Base-by-base conservation (phyloP, 176 grass and related monocot genomes). In the Cenchrus purpureus region DNA sequence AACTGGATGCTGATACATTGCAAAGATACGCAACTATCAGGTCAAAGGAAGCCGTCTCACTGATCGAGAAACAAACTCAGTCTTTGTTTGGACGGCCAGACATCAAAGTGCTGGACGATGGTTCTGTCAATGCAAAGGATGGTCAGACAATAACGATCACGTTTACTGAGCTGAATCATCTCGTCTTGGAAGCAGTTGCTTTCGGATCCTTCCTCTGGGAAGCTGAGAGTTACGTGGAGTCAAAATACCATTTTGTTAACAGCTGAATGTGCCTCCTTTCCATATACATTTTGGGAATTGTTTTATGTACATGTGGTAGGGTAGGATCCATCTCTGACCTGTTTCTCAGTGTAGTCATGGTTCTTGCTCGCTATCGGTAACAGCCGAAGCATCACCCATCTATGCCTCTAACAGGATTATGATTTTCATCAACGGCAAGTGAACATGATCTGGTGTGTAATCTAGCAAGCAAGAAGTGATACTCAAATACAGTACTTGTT, bases 21-120 rank as follows among this genome's bases (percentile, higher is more conserved):
- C 97, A 94, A 46, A 87, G 83, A 51, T 99, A 96, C 17, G 97
- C 93, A 31, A 99, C 97, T 11, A 95, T 99, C 69, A 91, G 97
- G 73, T 99, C 97, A 1, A 95, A 94, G 67, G 97, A 96, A 68
- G 79, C 93, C 1, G 88, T 99, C 59, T 90, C 87, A 25, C 66
- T 99, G 73, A 99, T 99, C 16, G 97, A 99, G 83, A 96, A 99
- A 75, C 97, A 98, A 85, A 98, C 97, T 10, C 97, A 96, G 54
- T 91, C 93, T 6, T 83, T 99, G 54, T 99, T 96, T 94, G 97
- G 97, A 29, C 76, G 91, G 13, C 97, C 97, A 19, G 97, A 99
- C 81, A 96, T 99, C 59, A 93, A 89, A 37, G 75, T 99, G 14
- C 55, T 84, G 65, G 93, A 96, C 4, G 90, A 99, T 85, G 93